phyloP scores from a whole-genome alignment of 306 rosid species.

The Quillaja saponaria region DNA sequence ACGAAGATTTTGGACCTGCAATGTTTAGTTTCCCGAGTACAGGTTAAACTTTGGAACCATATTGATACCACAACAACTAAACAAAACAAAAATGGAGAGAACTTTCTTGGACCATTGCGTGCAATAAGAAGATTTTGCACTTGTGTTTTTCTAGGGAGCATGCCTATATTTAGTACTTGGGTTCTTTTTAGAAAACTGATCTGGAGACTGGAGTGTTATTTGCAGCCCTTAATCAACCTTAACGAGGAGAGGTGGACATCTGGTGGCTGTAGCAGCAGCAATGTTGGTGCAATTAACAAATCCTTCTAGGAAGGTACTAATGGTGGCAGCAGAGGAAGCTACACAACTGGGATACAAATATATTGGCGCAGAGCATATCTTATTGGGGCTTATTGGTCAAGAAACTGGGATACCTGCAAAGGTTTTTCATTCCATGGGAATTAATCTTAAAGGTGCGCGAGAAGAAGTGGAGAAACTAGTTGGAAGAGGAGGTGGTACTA shows the following conservation, averaged over 20 bases:
- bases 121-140: too few species aligned
- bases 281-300: conserved; percentile 70
- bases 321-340: conserved; percentile 76
- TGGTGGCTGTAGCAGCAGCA: conserved; percentile 26
- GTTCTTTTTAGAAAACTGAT: too few species aligned
- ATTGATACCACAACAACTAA: too few species aligned
- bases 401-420: conserved; percentile 64
- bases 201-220: too few species aligned
- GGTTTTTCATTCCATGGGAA: conserved; percentile 65
- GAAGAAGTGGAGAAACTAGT: conserved; percentile 63
- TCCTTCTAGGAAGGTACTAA: conserved; percentile 55
- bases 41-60: too few species aligned
- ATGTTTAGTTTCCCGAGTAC: too few species aligned
- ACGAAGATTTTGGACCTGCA: too few species aligned
- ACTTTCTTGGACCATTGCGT: too few species aligned
- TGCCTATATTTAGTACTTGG: too few species aligned
- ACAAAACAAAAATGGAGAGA: too few species aligned
- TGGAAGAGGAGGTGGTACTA: conserved; percentile 61
- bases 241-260: background rate
- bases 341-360: conserved; percentile 67
- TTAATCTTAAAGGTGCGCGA: conserved; percentile 63
- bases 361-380: conserved; percentile 75
- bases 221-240: too few species aligned
- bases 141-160: too few species aligned
- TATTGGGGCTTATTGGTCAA: conserved; percentile 65